Base-by-base conservation (phyloP, 1,139 yeast genomes). In the Yamadazyma mexicana region DNA sequence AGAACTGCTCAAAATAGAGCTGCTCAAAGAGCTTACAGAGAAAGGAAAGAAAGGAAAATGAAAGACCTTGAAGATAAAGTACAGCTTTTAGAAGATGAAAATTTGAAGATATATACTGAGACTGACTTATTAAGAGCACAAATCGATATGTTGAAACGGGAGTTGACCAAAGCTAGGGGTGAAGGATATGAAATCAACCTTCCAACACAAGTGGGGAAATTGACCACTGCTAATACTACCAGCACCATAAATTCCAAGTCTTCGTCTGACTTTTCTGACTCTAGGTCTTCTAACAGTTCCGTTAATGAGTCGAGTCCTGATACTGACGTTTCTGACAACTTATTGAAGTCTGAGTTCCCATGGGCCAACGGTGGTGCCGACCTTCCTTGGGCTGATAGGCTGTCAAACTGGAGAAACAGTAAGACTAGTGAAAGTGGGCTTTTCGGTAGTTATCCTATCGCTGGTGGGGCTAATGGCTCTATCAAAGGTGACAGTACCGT, bases 1-100 rank as follows among this genome's bases (percentile, higher is more conserved):
- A 74, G 98, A 52, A 88, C 96, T 16, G 98, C 97, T 1, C 98
- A 92, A 64, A 92, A 92, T 62, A 75, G 98, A 55, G 97, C 97
- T 6, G 98, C 98, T 16, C 98, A 92, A 64, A 73, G 98, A 42
- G 98, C 98, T 8, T 92, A 89, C 62, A 73, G 98, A 45, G 98
- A 92, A 62, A 78, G 98, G 48, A 92, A 92, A 61, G 98, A 92
- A 60, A 75, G 75, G 41, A 88, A 86, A 55, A 77, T 92, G 82
- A 78, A 82, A 56, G 96, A 89, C 46, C 72, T 92, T 45, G 97
- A 91, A 58, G 83, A 81, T 40, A 82, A 86, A 51, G 95, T 91
- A 15, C 63, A 72, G 42, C 62, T 66, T 45, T 72, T 91, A 49
- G 96, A 91, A 61, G 77, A 76, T 47, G 85, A 83, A 51, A 83